Percentiles rank a stretch among this genome's conserved stretches.
These are phyloP conservation scores for Colletotrichum magnum DNA, from an alignment of 2,329 filamentous ascomycete species.

Conservation along the genomic window DNA sequence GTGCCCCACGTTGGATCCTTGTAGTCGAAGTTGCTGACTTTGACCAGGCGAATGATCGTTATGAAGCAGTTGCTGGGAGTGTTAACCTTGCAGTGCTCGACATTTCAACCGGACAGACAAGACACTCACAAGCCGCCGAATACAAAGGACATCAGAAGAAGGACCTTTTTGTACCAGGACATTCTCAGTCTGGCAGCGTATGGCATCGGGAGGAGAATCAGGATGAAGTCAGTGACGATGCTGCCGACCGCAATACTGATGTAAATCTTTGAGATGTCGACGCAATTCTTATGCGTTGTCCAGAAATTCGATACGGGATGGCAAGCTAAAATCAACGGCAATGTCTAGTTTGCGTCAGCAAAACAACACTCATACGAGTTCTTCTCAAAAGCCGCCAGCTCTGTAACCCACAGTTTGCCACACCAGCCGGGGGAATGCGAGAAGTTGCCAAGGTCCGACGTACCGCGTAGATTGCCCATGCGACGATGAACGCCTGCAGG, in stretches of 20 bases:
- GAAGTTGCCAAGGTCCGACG: background rate
- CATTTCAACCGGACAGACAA: background rate
- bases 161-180: slow-evolving; percentile 15
- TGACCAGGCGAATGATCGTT: slow-evolving; percentile 31
- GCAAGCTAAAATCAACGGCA: slow-evolving; percentile 32
- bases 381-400: background rate
- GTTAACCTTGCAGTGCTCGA: background rate
- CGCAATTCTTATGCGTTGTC: slow-evolving; percentile 34
- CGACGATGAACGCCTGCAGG: slow-evolving; percentile 27
- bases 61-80: slow-evolving; percentile 29
- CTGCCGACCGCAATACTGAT: slow-evolving; percentile 37
- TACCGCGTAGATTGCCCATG: slow-evolving; percentile 35
- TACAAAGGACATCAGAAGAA: slow-evolving; percentile 16
- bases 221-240: slow-evolving; percentile 30
- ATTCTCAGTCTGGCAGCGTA: slow-evolving; percentile 16
- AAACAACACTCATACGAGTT: too few relatives aligned
- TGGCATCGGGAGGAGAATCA: slow-evolving; percentile 20
- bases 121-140: slow-evolving; percentile 25
- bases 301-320: slow-evolving; percentile 30
- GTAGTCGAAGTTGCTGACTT: slow-evolving; percentile 30
- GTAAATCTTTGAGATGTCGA: slow-evolving; percentile 30
- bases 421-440: too few relatives aligned
- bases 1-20: slow-evolving; percentile 36
- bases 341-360: slow-evolving; percentile 2
- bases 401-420: background rate